Evolutionary conservation across 2,329 filamentous ascomycete species (phyloP), one percentile per base, ranked within the genome.

Genomic region (Aspergillus viridinutans): DNA sequence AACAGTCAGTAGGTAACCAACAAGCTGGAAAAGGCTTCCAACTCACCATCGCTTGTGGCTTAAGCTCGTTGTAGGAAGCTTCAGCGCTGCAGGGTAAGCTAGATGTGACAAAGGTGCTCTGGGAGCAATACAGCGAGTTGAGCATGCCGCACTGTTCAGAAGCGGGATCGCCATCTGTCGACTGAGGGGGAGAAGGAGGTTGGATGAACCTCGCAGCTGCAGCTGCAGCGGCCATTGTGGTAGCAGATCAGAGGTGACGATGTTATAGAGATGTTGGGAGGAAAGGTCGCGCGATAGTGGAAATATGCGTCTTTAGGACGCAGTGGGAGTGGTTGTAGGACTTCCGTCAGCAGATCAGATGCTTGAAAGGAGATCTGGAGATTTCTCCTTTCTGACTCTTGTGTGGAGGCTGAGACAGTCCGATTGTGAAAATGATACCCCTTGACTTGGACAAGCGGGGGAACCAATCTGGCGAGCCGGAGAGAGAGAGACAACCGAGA

Each of bases 161-260:
- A 14, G 52, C 53, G 10, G 56, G 55, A 38, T 67, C 62, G 14
- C 64, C 64, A 49, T 67, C 64, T 38, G 61, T 63, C 8, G 69
- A 70, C 29, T 66, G 64, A 12, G 69, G 69, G 42, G 71, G 70
- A 9, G 71, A 69, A 42, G 66, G 69, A 50, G 68, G 66, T 17
- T 58, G 61, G 52, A 68, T 57, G 17, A 62, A 52, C 49, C 59
- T 62, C 32, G 47, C 54, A 10, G 55, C 51, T 28, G 53, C 40
- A 21, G 56, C 48, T 57, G 55, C 10, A 3, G 43, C 49, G 2
- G 58, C 49, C 55, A 61, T 63, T n/a, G 21, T 53, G 28, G 49
- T 12, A 14, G 23, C 10, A 47, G 21, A 25, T 4, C 21, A 10
- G 40, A 43, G 40, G n/a, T 20, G 20, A 20, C 9, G 40, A 43